A percentile compares a stretch with the other conserved stretches of the same genome.
Evolutionary conservation across 1,139 yeast species (phyloP).

Genomic region (Lodderomyces margitis): DNA sequence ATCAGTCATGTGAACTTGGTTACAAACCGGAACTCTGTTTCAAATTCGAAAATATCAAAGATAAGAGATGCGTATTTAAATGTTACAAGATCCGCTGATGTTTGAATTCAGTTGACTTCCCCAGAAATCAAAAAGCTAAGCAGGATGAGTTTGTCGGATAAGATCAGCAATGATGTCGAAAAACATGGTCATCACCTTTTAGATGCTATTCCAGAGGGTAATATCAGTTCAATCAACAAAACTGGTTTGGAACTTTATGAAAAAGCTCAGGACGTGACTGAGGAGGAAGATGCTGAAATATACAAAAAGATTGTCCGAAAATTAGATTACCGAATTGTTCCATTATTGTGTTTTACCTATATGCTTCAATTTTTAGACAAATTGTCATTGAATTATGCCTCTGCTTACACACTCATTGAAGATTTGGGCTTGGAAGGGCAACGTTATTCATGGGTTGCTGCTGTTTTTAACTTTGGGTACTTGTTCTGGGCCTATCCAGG

Average conservation of each 20-base stretch:
- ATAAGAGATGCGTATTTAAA: not conserved
- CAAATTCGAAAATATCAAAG: not conserved
- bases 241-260: conserved; percentile 30
- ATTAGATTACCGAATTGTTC: conserved; percentile 42
- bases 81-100: not conserved
- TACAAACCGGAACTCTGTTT: not conserved
- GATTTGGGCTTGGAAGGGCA: conserved; percentile 16
- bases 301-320: conserved; percentile 29
- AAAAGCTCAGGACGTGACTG: conserved; percentile 20
- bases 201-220: not conserved
- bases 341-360: conserved; percentile 47
- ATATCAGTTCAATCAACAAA: not conserved
- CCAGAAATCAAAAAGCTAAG: too few relatives aligned
- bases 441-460: conserved; percentile 36
- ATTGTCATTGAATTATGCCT: conserved; percentile 40
- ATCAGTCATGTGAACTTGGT: too few relatives aligned
- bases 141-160: not conserved
- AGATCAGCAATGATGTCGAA: not conserved
- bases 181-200: conserved; percentile 1
- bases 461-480: conserved; percentile 57
- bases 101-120: not conserved
- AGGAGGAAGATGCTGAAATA: conserved; percentile 24
- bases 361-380: conserved; percentile 51
- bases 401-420: conserved; percentile 22
- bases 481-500: conserved; percentile 54